Conservation (phyloP, 148 eudicot species). For the Heliamphora exappendiculata region DNA sequence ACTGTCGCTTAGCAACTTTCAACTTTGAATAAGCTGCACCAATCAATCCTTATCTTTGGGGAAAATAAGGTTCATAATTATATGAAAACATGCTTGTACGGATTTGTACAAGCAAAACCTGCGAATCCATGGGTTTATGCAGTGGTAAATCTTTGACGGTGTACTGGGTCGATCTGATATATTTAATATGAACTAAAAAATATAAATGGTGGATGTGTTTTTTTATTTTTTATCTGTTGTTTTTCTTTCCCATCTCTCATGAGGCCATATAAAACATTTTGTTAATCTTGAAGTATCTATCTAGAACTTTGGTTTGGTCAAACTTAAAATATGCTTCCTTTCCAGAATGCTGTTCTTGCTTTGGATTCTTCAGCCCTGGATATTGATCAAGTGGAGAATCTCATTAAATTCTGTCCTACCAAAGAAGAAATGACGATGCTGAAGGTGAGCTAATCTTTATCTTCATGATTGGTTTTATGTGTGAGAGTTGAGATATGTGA, state of each 20-base stretch:
- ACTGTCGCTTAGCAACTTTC: too few species aligned
- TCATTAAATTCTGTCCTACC: conserved; percentile 88
- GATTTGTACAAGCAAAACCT: not conserved
- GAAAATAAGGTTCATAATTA: not conserved
- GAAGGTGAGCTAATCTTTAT: conserved; percentile 32
- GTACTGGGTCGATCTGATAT: not conserved
- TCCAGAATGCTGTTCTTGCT: conserved; percentile 78
- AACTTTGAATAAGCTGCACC: too few species aligned
- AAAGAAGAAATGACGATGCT: conserved; percentile 94
- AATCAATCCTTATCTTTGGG: too few species aligned
- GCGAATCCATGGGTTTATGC: not conserved
- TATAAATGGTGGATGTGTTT: not conserved
- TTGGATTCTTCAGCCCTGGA: conserved; percentile 78
- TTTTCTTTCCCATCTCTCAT: not conserved
- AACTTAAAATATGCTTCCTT: conserved; percentile 3
- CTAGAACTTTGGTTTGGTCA: not conserved
- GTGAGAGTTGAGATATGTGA: not conserved
- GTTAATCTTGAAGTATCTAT: not conserved
- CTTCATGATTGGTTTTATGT: not conserved
- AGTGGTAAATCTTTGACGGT: not conserved
- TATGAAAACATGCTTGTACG: not conserved
- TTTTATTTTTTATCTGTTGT: not conserved
- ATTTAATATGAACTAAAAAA: not conserved
- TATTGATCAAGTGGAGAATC: conserved; percentile 94
- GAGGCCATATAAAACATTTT: not conserved